These are phyloP conservation scores for Aspergillus floridensis DNA, from an alignment of 2,329 filamentous ascomycete species.

Conservation along the genomic window DNA sequence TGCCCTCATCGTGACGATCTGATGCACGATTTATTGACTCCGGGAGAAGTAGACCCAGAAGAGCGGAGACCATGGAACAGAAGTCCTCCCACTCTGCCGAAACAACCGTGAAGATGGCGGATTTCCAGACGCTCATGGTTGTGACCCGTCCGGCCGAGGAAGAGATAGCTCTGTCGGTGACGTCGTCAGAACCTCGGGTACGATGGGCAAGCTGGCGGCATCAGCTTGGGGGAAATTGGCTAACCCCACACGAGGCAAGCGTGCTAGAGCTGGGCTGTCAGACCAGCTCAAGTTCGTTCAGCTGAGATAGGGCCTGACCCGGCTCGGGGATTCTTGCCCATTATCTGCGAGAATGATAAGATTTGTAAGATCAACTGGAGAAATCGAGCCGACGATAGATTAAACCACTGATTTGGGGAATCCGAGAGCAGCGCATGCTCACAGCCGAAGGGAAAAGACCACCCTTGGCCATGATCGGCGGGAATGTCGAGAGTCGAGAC, in stretches of 20 bases:
- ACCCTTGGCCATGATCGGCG: slow-evolving; percentile 16
- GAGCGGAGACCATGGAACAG: not conserved
- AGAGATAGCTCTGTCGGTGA: slow-evolving; percentile 4
- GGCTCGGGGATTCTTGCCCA: not conserved
- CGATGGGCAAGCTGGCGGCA: slow-evolving; percentile 2
- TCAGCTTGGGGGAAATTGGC: not conserved
- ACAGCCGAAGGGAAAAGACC: slow-evolving; percentile 7
- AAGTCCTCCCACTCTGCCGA: not conserved
- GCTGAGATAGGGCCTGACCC: not conserved
- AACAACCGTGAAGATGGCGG: not conserved
- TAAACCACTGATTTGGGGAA: not conserved
- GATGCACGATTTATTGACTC: slow-evolving; percentile 7
- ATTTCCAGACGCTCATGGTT: not conserved
- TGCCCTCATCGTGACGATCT: not conserved
- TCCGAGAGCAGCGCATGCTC: not conserved
- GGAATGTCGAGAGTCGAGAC: slow-evolving; percentile 7
- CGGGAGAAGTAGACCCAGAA: not conserved
- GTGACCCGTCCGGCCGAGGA: slow-evolving; percentile 3
- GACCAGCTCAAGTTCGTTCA: not conserved
- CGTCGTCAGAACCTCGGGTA: slow-evolving; percentile 6
- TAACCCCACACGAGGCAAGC: slow-evolving; percentile 3
- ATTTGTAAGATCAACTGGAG: not conserved
- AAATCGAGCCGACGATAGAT: not conserved
- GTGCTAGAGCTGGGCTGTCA: not conserved
- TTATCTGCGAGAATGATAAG: slow-evolving; percentile 1